Conservation (phyloP, 495 filamentous ascomycete species). For the Glonium stellatum region DNA sequence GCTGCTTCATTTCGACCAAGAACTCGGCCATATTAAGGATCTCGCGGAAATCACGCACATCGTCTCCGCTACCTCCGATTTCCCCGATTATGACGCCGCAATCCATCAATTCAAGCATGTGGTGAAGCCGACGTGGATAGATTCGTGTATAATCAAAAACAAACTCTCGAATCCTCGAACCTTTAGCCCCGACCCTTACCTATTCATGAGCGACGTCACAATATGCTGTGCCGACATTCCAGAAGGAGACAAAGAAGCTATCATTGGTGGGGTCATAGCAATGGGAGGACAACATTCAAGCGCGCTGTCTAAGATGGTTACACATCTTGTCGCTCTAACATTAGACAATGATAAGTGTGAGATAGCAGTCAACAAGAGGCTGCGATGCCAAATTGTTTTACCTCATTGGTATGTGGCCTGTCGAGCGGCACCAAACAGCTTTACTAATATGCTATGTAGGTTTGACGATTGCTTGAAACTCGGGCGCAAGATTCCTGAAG, state of each 20-base stretch:
- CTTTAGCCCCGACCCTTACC: constrained; percentile 80
- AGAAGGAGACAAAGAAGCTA: constrained; percentile 81
- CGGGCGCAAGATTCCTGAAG: constrained; percentile 77
- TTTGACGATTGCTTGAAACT: constrained; percentile 96
- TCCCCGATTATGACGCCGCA: constrained; percentile 69
- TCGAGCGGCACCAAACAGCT: not conserved
- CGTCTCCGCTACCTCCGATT: constrained; percentile 77
- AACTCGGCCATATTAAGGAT: constrained; percentile 35
- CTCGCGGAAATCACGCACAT: constrained; percentile 70
- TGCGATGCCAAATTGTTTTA: constrained; percentile 75
- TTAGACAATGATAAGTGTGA: constrained; percentile 67
- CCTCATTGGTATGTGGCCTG: constrained; percentile 71
- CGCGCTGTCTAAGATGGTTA: constrained; percentile 62
- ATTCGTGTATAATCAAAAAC: constrained; percentile 54
- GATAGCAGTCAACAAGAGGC: constrained; percentile 52
- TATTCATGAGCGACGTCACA: constrained; percentile 78
- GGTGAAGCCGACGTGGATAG: constrained; percentile 76
- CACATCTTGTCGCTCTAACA: constrained; percentile 82
- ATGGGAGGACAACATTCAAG: constrained; percentile 77
- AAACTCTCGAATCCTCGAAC: constrained; percentile 72
- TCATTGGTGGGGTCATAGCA: constrained; percentile 80
- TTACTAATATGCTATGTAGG: constrained; percentile 41
- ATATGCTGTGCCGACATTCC: constrained; percentile 69
- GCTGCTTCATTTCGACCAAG: constrained; percentile 10
- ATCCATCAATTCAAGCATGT: constrained; percentile 71